Base-by-base conservation (phyloP, 805 yeast species). In the Starmerella asiatica region DNA sequence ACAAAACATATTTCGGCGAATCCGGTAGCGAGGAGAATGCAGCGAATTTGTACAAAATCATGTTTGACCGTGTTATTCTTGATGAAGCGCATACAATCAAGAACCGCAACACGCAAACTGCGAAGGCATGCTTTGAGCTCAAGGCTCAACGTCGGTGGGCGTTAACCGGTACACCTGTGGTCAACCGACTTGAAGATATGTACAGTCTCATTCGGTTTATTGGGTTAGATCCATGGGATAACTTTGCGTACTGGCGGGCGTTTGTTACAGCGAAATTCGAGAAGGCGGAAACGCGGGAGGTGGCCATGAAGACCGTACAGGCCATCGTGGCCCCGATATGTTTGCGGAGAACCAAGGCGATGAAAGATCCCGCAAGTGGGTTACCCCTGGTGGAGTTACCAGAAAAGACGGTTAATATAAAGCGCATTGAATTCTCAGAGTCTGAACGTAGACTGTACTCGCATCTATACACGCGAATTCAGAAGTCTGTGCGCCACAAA, bases 1-100 rank as follows among this genome's bases (percentile, higher is more conserved):
- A 75, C 69, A 61, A 73, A 50, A 60, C 5, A 23, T 34, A 30
- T 39, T 34, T 31, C 42, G 45, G 14, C 36, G 38, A 24, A 18
- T 16, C 21, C 16, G 29, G 21, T 31, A 23, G 26, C 26, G 26
- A 23, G 7, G 26, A 11, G 9, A 11, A 38, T 15, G 28, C 40
- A 29, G 30, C 45, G 29, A 36, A 34, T 15, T 53, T 88, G 4
- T 85, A 69, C 55, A 73, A 84, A 0, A 73, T 82, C 3, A 70
- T 74, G 33, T 88, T 78, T 55, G 76, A 79, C 50, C 66, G 97
- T 36, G 62, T 86, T 3, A 77, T 82, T 0, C 55, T 88, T 8
- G 96, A 86, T 59, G 97, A 86, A 58, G 96, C 91, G 8, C 97
- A 88, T 55, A 80, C 70, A 20, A 86, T 86, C 43, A 67, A 93